phyloP scores from a whole-genome alignment of 805 yeast genomes.

The Candida caryicola region DNA sequence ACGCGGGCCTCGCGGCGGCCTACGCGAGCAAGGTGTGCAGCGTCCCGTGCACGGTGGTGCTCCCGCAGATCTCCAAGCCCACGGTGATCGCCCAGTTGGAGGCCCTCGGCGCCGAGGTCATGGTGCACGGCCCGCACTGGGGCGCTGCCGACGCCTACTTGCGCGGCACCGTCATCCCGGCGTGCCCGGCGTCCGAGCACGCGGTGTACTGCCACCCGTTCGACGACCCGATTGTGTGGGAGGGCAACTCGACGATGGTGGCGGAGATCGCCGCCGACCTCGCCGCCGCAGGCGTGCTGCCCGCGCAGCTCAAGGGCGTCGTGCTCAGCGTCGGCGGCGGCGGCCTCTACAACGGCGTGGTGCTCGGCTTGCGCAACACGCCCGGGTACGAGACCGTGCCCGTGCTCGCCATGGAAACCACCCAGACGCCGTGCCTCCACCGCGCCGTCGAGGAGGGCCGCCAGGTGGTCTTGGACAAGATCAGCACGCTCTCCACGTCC shows the following conservation, averaged over 20 bases:
- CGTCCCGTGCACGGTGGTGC: constrained; percentile 29
- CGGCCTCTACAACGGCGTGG: constrained; percentile 30
- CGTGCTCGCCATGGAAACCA: constrained; percentile 27
- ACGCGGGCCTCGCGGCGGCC: constrained; percentile 37
- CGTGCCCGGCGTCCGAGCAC: constrained; percentile 9
- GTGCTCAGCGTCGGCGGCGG: constrained; percentile 37
- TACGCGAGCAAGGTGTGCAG: constrained; percentile 19
- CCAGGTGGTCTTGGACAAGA: constrained; percentile 15
- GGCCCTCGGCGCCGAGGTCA: constrained; percentile 21
- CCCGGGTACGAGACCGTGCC: constrained; percentile 15
- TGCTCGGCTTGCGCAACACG: constrained; percentile 21
- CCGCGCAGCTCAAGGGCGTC: constrained; percentile 22
- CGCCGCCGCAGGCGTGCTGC: constrained; percentile 9
- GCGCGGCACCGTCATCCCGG: constrained; percentile 13
- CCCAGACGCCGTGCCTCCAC: constrained; percentile 22
- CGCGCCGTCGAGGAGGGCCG: constrained; percentile 20
- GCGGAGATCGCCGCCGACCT: constrained; percentile 23
- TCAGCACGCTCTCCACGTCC: constrained; percentile 25
- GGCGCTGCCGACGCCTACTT: constrained; percentile 31
- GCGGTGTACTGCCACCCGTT: constrained; percentile 34
- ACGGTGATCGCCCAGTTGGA: constrained; percentile 18
- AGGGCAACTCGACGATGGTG: constrained; percentile 28
- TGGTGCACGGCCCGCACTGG: constrained; percentile 27
- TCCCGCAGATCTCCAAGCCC: constrained; percentile 20
- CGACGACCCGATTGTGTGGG: constrained; percentile 29